Conservation (phyloP, 1,284 basidiomycete genomes). For the Mycena sp. region DNA sequence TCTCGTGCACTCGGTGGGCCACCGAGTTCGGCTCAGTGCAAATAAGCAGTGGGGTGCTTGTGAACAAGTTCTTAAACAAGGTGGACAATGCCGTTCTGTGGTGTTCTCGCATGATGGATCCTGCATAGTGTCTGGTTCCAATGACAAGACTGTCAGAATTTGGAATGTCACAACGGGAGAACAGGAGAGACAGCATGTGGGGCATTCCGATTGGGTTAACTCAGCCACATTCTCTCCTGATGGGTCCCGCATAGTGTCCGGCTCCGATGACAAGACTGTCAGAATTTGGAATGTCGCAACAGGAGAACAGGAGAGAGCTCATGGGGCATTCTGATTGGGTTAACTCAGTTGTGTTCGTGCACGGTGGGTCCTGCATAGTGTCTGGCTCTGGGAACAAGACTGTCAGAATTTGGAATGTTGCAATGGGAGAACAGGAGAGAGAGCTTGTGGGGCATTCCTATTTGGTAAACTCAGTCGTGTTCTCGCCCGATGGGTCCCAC, state of each 20-base stretch:
- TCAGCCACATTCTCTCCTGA: constrained; percentile 4
- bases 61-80: too few species aligned
- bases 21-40: too few species aligned
- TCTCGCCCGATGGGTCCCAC: neutral
- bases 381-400: neutral
- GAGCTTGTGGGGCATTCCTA: neutral
- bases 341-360: neutral
- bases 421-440: too few species aligned
- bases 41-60: too few species aligned
- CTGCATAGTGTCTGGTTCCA: constrained; percentile 7
- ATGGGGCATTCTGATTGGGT: neutral
- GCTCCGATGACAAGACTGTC: constrained; percentile 1
- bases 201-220: neutral
- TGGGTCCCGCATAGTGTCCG: neutral
- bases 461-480: neutral
- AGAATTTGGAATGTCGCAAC: constrained; percentile 31
- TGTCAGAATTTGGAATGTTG: too few species aligned
- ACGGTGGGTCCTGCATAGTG: neutral
- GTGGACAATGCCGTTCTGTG: too few species aligned
- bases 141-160: constrained; percentile 30
- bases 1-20: too few species aligned
- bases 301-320: constrained; percentile 1
- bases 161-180: constrained; percentile 26
- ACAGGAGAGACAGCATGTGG: neutral
- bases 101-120: too few species aligned